Evolutionary conservation across 495 filamentous ascomycete genomes (phyloP).

Genomic region (Penicillium manginii): DNA sequence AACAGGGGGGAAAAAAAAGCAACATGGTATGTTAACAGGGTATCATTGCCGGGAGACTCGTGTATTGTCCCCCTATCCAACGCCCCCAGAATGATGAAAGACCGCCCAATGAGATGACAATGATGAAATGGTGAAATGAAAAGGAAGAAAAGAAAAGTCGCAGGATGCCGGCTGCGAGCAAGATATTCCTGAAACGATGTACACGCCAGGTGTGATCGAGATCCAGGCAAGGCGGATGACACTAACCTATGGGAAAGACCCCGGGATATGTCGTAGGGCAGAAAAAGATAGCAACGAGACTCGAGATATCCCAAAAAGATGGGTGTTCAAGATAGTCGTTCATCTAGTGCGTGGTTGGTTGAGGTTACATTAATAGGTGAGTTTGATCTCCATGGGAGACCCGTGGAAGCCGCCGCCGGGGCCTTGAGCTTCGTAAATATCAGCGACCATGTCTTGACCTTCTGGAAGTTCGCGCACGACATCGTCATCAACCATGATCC

Average conservation of each 20-base stretch:
- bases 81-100: slow-evolving; percentile 33
- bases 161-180: slow-evolving; percentile 2
- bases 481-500: slow-evolving; percentile 89
- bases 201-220: slow-evolving; percentile 20
- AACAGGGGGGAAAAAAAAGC: slow-evolving; percentile 22
- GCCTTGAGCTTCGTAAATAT: slow-evolving; percentile 51
- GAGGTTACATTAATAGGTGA: slow-evolving; percentile 38
- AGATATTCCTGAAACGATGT: neutral
- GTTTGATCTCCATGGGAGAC: slow-evolving; percentile 41
- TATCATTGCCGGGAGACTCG: slow-evolving; percentile 55
- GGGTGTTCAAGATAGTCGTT: neutral
- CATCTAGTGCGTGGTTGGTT: neutral
- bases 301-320: neutral
- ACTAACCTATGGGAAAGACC: neutral
- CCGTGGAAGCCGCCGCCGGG: slow-evolving; percentile 15
- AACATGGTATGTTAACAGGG: slow-evolving; percentile 40
- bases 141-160: neutral
- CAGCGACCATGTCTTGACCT: slow-evolving; percentile 85
- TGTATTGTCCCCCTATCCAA: slow-evolving; percentile 53
- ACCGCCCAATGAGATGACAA: slow-evolving; percentile 26
- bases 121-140: slow-evolving; percentile 7
- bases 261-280: neutral
- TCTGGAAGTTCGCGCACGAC: slow-evolving; percentile 84
- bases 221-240: neutral
- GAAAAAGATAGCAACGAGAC: neutral